phyloP scores from a whole-genome alignment of 768 basidiomycete species.

The Cytidiella melzeri region DNA sequence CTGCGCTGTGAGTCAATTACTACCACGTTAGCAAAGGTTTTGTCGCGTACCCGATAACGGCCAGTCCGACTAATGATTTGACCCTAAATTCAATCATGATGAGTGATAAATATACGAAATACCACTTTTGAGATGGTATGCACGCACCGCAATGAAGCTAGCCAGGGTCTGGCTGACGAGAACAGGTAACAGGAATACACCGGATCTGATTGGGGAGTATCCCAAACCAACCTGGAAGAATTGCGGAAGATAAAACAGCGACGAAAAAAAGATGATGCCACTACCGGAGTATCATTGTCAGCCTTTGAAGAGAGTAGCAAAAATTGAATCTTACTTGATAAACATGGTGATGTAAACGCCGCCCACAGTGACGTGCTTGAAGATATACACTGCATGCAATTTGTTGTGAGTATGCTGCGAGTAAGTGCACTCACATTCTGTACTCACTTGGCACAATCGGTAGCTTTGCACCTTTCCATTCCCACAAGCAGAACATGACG shows the following conservation, averaged over 20 bases:
- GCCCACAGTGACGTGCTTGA: constrained; percentile 56
- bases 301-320: background rate
- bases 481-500: constrained; percentile 59
- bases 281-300: constrained; percentile 23
- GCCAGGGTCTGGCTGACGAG: constrained; percentile 57
- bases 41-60: constrained; percentile 42
- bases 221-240: constrained; percentile 72
- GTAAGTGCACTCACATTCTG: background rate
- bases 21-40: background rate
- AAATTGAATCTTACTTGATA: constrained; percentile 40
- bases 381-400: constrained; percentile 54
- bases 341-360: constrained; percentile 69
- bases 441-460: constrained; percentile 67
- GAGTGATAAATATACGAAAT: background rate
- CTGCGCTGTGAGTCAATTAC: constrained; percentile 22
- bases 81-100: constrained; percentile 33
- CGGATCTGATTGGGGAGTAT: constrained; percentile 56
- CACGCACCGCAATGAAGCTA: constrained; percentile 44
- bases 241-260: constrained; percentile 67
- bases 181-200: constrained; percentile 63
- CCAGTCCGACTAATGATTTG: constrained; percentile 60
- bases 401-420: background rate
- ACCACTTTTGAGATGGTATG: background rate
- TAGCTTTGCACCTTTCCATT: constrained; percentile 62
- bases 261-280: constrained; percentile 56